Evolutionary conservation across 257 asterid species (phyloP), one percentile per base, ranked within the genome.

Genomic region (Nyctanthes arbortristis): DNA sequence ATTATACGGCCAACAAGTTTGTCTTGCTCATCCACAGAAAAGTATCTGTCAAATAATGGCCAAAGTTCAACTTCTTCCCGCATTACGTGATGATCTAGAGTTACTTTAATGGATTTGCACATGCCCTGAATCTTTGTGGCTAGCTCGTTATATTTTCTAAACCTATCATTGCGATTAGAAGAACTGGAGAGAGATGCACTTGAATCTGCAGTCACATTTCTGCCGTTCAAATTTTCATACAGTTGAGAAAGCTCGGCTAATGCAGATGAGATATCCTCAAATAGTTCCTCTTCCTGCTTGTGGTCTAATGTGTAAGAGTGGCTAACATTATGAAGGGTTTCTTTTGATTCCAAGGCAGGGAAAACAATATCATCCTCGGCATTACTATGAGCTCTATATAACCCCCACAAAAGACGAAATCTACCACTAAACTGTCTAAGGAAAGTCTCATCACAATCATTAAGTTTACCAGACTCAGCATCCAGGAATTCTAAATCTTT

Each of bases 321-420:
- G 74, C 97, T 93, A 43, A 93, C 98, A 68, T 93, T 93, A 75
- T 89, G 96, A 32, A 93, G 93, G 45, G 96, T 87, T 76, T 93
- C 98, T 77, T 82, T 93, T 4, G 97, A 84, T 80, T 93, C 98
- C 67, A 93, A 83, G 56, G 98, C 98, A 61, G 98, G 98, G 83
- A 93, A 93, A 36, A 93, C 98, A 66, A 93, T 91, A 37, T 91
- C 98, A 82, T 93, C 98, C 81, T 93, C 98, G n/a, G 98, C 98
- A 77, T 93, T 93, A 72, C 98, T 93, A 77, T 93, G 98, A 52
- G 98, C 98, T 80, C 90, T 87, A 78, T 93, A 93, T 73, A 93
- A 76, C 7, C 96, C 98, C 96, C 97, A 86, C 22, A 89, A 69
- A 68, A 93, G 93, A 70, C 94, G 96, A 81, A 93, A 93, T 70